Evolutionary conservation across 495 filamentous ascomycete species (phyloP).

Genomic region (Aspergillus heteromorphus): DNA sequence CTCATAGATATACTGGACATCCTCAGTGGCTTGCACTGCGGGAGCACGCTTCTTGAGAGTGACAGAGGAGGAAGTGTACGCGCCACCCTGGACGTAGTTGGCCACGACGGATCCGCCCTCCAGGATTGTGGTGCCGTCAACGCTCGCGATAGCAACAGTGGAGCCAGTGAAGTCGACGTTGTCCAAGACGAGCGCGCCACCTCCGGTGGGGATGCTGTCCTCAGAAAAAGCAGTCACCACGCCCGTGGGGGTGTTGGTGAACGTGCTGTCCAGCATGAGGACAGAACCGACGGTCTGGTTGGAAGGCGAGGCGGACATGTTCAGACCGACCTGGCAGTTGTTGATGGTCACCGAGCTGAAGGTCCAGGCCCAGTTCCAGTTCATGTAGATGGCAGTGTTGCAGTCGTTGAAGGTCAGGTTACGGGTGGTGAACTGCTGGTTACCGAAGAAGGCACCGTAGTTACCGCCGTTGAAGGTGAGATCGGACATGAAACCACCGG

Average conservation of each 20-base stretch:
- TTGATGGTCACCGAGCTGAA: slow-evolving; percentile 78
- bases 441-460: slow-evolving; percentile 81
- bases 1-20: slow-evolving; percentile 19
- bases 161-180: slow-evolving; percentile 73
- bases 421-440: slow-evolving; percentile 91
- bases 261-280: slow-evolving; percentile 71
- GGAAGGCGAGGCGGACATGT: slow-evolving; percentile 63
- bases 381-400: slow-evolving; percentile 83
- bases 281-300: slow-evolving; percentile 74
- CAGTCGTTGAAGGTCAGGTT: slow-evolving; percentile 88
- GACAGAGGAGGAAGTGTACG: slow-evolving; percentile 47
- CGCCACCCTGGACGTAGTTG: slow-evolving; percentile 70
- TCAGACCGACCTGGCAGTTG: slow-evolving; percentile 72
- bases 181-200: slow-evolving; percentile 75
- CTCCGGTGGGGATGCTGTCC: slow-evolving; percentile 56
- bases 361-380: slow-evolving; percentile 93
- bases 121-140: slow-evolving; percentile 55
- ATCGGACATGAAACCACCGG: slow-evolving; percentile 82
- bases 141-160: slow-evolving; percentile 46
- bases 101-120: slow-evolving; percentile 63
- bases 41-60: slow-evolving; percentile 24
- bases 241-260: slow-evolving; percentile 68
- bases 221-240: slow-evolving; percentile 65
- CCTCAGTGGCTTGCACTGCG: background rate
- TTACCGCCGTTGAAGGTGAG: slow-evolving; percentile 82